phyloP scores from a whole-genome alignment of 129 eudicot species.

The Apium graveolens region DNA sequence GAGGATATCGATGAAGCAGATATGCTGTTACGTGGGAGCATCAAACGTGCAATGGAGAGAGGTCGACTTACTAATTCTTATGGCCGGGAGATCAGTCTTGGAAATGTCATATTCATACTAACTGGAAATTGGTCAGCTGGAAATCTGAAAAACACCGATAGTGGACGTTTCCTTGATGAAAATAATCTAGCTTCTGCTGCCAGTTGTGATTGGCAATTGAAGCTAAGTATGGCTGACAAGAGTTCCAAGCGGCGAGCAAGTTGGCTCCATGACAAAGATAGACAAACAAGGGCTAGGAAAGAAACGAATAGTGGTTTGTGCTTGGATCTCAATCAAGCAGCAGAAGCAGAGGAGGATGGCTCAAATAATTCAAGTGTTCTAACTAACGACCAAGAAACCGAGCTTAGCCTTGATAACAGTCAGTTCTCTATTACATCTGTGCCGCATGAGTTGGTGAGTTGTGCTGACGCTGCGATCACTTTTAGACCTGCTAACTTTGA shows the following conservation, averaged over 20 bases:
- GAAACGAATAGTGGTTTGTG: constrained; percentile 46
- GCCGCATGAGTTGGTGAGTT: constrained; percentile 55
- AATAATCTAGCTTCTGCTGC: constrained; percentile 43
- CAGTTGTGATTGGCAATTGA: constrained; percentile 61
- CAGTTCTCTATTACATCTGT: constrained; percentile 42
- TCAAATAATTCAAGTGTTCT: constrained; percentile 78
- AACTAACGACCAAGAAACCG: constrained; percentile 69
- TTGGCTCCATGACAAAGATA: constrained; percentile 48
- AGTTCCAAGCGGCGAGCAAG: constrained; percentile 38
- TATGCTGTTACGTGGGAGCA: constrained; percentile 63
- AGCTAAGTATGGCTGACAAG: constrained; percentile 41
- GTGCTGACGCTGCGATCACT: constrained; percentile 58
- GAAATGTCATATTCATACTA: constrained; percentile 74
- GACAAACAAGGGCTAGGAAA: constrained; percentile 41
- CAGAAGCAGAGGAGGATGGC: constrained; percentile 53
- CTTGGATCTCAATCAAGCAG: constrained; percentile 67
- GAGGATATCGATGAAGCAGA: constrained; percentile 88
- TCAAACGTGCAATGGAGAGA: constrained; percentile 82
- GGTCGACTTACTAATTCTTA: constrained; percentile 75
- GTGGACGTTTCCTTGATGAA: constrained; percentile 38
- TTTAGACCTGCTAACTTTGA: constrained; percentile 61
- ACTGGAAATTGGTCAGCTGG: constrained; percentile 71
- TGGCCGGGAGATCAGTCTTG: constrained; percentile 86
- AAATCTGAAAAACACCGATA: constrained; percentile 5
- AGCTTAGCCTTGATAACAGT: constrained; percentile 26